Base-by-base conservation (phyloP, 2,329 filamentous ascomycete species). In the Fusarium duplospermum region DNA sequence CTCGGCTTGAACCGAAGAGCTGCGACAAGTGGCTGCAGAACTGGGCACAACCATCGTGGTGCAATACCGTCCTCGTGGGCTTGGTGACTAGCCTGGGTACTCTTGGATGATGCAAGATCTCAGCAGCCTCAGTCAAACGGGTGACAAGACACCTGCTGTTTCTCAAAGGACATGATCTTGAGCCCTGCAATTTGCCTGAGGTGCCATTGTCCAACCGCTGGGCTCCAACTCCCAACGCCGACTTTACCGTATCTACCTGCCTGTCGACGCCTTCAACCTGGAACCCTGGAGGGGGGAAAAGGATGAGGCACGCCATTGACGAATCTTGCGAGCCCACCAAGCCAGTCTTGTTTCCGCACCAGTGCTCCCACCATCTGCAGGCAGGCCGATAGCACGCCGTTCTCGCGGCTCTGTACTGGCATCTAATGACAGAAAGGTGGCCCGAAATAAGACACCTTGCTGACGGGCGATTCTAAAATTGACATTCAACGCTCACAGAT, bases 1-100 rank as follows among this genome's bases (percentile, higher is more conserved):
- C 38, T 75, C 72, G 69, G 72, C 69, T 62, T 75, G 66, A 58
- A 62, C 69, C 72, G 72, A 74, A 24, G 42, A 67, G 59, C 57
- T 67, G 69, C 56, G 58, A 73, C 69, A 62, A 73, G 66, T 35
- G 38, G 70, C 58, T 52, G 61, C 42, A 64, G 38, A 69, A 35
- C 38, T 42, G 38, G 62, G 70, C 38, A 20, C 42, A 56, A 66
- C 58, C 50, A 73, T 67, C 40, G 62, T 62, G 72, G 62, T 62
- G 72, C 72, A 70, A 73, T 75, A 67, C 62, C 69, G 36, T 64
- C 38, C 42, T 59, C 60, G 63, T 52, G 72, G 66, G 57, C 36
- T 47, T 56, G 62, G 33, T 59, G 40, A 62, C 58, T 54, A 35
- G 59, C 59, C 27, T 64, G 24, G 35, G 14, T 40, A 31, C 45